Evolutionary conservation across 495 filamentous ascomycete genomes (phyloP).

Genomic region (Penicillium malachiteum): DNA sequence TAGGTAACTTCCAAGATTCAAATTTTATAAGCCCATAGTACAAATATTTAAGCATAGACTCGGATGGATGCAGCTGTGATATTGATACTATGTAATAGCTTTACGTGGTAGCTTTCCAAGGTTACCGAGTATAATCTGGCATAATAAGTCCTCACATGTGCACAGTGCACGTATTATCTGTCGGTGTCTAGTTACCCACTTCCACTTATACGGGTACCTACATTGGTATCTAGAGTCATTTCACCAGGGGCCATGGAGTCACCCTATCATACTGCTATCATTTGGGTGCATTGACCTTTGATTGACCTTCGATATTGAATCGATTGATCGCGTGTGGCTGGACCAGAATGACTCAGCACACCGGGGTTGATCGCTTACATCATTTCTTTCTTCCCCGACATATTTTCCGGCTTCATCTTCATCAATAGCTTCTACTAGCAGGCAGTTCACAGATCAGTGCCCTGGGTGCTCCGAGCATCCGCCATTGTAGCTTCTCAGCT

Average conservation of each 20-base stretch:
- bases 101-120: no score
- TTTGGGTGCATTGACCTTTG: not conserved
- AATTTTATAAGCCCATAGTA: no score
- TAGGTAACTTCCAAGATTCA: no score
- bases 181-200: no score
- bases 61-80: no score
- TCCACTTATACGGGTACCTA: no score
- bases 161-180: no score
- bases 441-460: not conserved
- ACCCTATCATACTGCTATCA: not conserved
- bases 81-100: no score
- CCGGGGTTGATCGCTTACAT: constrained; percentile 10
- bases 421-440: constrained; percentile 2
- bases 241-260: not conserved
- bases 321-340: not conserved
- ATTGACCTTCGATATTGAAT: not conserved
- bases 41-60: no score
- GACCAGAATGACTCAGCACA: not conserved
- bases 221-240: no score
- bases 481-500: not conserved
- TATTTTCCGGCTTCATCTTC: constrained; percentile 3
- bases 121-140: no score
- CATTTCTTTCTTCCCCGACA: constrained; percentile 1
- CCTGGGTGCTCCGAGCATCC: not conserved
- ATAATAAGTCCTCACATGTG: no score